phyloP scores from a whole-genome alignment of 2,329 filamentous ascomycete species.

The Penicillium sp. region DNA sequence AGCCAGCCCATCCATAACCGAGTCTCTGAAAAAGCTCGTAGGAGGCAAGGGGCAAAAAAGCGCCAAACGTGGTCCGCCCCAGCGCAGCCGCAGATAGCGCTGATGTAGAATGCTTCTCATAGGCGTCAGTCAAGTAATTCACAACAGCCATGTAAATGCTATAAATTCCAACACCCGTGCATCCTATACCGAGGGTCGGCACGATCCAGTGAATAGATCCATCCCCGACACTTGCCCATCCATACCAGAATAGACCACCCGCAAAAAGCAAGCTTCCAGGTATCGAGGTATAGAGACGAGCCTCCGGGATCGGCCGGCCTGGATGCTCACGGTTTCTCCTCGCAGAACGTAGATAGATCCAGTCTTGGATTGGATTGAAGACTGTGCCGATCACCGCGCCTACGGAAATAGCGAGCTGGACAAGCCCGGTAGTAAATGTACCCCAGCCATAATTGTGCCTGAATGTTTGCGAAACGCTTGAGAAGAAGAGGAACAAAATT shows the following conservation, averaged over 20 bases:
- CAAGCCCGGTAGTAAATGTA: slow-evolving; percentile 35
- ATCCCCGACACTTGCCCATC: slow-evolving; percentile 29
- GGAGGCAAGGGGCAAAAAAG: slow-evolving; percentile 47
- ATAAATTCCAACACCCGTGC: slow-evolving; percentile 44
- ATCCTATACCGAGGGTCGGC: slow-evolving; percentile 31
- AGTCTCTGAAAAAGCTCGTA: slow-evolving; percentile 42
- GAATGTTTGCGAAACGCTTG: slow-evolving; percentile 43
- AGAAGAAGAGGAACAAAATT: slow-evolving; percentile 46
- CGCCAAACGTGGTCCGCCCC: slow-evolving; percentile 47
- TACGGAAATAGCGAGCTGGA: slow-evolving; percentile 45
- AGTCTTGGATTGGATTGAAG: slow-evolving; percentile 42
- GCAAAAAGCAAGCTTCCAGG: slow-evolving; percentile 40
- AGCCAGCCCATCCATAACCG: slow-evolving; percentile 46
- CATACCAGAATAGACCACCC: slow-evolving; percentile 38
- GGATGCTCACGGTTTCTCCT: slow-evolving; percentile 35
- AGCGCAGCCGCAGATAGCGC: slow-evolving; percentile 49
- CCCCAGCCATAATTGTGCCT: slow-evolving; percentile 38
- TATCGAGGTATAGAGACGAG: slow-evolving; percentile 44
- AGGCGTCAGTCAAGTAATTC: slow-evolving; percentile 51
- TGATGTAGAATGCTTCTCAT: slow-evolving; percentile 50
- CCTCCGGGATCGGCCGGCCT: slow-evolving; percentile 44
- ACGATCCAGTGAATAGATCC: slow-evolving; percentile 36
- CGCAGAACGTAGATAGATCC: slow-evolving; percentile 27
- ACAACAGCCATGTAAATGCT: slow-evolving; percentile 50
- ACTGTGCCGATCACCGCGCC: slow-evolving; percentile 44